A percentile compares a stretch with the other conserved stretches of the same genome.
Evolutionary conservation across 345 rosid genomes (phyloP).

Genomic region (Eucalyptus brandiana): DNA sequence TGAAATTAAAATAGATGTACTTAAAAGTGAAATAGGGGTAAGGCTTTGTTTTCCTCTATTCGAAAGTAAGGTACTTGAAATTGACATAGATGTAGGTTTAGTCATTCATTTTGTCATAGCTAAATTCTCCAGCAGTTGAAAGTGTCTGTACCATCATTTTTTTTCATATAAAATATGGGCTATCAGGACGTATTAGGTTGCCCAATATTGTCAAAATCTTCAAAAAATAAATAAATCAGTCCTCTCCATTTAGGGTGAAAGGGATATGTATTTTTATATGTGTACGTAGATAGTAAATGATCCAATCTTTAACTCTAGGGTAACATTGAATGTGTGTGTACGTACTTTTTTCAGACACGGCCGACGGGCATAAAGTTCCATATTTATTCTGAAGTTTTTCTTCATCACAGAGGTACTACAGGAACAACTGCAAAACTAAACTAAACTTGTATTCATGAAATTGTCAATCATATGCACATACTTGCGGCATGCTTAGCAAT

Average conservation of each 20-base stretch:
- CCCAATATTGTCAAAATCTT: not conserved
- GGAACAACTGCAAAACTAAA: not conserved
- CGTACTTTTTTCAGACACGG: not conserved
- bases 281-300: not conserved
- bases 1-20: not conserved
- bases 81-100: not conserved
- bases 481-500: not conserved
- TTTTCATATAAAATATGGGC: not conserved
- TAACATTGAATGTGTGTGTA: not conserved
- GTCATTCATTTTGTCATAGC: not conserved
- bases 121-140: not conserved
- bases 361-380: not conserved
- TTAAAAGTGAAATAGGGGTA: rapidly evolving
- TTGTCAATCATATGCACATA: not conserved
- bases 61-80: not conserved
- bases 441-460: not conserved
- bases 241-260: not conserved
- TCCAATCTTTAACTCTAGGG: not conserved
- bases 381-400: not conserved
- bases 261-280: not conserved
- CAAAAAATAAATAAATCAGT: not conserved
- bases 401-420: not conserved
- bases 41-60: not conserved
- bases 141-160: not conserved
- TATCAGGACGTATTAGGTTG: not conserved